Conservation (phyloP, 2,329 filamentous ascomycete species). For the Eurotiales sp. region DNA sequence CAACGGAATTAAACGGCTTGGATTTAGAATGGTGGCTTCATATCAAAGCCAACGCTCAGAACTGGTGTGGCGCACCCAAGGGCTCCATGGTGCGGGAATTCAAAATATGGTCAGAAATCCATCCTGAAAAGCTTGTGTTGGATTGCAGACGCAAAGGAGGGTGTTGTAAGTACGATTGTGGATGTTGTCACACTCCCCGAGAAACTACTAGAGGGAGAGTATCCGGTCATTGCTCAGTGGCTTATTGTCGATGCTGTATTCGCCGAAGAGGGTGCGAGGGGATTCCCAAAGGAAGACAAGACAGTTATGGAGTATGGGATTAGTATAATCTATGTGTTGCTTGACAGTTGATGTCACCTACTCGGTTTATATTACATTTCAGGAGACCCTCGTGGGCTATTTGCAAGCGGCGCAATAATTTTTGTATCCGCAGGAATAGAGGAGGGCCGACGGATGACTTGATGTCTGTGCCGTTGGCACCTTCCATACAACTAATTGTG, state of each 20-base stretch:
- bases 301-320: not conserved
- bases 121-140: not conserved
- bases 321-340: not conserved
- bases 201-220: not conserved
- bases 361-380: not conserved
- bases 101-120: not conserved
- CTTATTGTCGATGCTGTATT: conserved; percentile 6
- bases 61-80: not conserved
- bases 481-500: no score
- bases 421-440: no score
- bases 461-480: no score
- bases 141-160: not conserved
- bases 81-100: not conserved
- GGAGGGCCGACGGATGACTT: no score
- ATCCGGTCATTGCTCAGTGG: not conserved
- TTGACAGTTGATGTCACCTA: not conserved
- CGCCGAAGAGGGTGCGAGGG: not conserved
- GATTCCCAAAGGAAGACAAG: not conserved
- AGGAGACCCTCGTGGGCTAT: not conserved
- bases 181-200: not conserved
- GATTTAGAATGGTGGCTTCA: conserved; percentile 1
- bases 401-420: not conserved
- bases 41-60: not conserved
- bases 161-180: conserved; percentile 4
- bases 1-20: not conserved